Evolutionary conservation across 1,284 basidiomycete species (phyloP).

Genomic region (Tranzscheliella williamsii): DNA sequence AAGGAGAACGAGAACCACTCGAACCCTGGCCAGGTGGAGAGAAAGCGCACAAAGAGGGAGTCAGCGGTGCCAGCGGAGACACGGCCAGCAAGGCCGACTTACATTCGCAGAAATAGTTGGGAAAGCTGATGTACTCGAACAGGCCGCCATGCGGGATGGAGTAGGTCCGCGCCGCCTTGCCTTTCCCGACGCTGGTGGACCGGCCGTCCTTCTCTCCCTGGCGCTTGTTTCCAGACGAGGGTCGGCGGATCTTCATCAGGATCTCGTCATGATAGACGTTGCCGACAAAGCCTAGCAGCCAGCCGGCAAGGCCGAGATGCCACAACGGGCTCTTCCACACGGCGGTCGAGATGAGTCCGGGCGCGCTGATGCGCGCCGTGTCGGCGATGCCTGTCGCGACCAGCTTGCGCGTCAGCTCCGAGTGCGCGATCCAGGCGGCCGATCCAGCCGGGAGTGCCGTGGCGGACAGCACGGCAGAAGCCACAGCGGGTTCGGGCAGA

Average conservation of each 20-base stretch:
- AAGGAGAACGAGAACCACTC: conserved; percentile 56
- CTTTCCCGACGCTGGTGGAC: conserved; percentile 26
- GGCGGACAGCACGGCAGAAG: conserved; percentile 45
- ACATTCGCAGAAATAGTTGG: conserved; percentile 88
- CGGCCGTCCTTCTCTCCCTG: neutral
- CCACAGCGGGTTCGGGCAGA: conserved; percentile 51
- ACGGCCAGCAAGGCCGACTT: conserved; percentile 6
- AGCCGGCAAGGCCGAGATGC: conserved; percentile 70
- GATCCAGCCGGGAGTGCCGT: conserved; percentile 3
- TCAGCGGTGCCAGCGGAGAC: neutral
- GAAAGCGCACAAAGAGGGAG: neutral
- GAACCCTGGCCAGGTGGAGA: conserved; percentile 37
- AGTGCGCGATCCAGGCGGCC: conserved; percentile 5
- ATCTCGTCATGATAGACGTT: conserved; percentile 88
- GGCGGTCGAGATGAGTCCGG: conserved; percentile 36
- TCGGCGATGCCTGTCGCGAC: conserved; percentile 17
- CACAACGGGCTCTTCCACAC: conserved; percentile 64
- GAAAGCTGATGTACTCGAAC: conserved; percentile 80
- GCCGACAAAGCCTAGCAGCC: conserved; percentile 73
- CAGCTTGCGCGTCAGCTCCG: conserved; percentile 16
- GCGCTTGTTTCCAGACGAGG: neutral
- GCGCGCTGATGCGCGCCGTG: conserved; percentile 11
- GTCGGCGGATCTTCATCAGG: conserved; percentile 69
- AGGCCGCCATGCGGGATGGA: conserved; percentile 79
- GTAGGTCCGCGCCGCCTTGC: conserved; percentile 67